Evolutionary conservation across 352 stramenopile species (phyloP).

Genomic region (Poterioochromonas sp.): DNA sequence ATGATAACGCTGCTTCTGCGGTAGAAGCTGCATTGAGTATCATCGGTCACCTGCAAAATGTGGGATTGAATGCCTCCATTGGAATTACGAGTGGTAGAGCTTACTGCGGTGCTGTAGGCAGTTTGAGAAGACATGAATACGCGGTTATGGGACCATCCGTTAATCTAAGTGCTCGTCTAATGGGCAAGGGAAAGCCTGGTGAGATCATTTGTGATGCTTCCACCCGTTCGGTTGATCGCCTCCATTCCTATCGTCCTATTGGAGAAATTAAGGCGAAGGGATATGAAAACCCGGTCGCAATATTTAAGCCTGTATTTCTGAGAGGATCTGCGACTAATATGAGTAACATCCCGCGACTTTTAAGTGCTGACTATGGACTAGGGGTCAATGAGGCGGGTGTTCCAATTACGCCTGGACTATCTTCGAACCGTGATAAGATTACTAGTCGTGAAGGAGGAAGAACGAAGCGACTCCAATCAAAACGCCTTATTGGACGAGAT

Average conservation of each 20-base stretch:
- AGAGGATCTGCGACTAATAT: too few relatives aligned
- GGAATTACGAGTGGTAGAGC: slow-evolving; percentile 79
- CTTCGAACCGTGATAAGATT: too few relatives aligned
- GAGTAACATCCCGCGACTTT: too few relatives aligned
- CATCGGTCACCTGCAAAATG: neutral
- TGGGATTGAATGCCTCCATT: slow-evolving; percentile 55
- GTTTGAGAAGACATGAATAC: slow-evolving; percentile 78
- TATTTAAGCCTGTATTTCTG: slow-evolving; percentile 6
- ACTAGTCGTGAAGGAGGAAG: too few relatives aligned
- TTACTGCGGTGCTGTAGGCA: slow-evolving; percentile 75
- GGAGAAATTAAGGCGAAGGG: slow-evolving; percentile 17
- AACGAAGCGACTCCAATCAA: too few relatives aligned
- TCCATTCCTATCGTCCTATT: neutral
- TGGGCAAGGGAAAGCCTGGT: slow-evolving; percentile 52
- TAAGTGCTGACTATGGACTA: too few relatives aligned
- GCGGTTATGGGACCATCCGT: slow-evolving; percentile 82
- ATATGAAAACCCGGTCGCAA: neutral
- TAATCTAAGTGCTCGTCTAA: slow-evolving; percentile 78
- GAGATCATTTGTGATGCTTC: neutral
- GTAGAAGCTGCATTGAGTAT: neutral
- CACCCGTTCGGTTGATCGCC: neutral
- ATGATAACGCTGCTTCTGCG: slow-evolving; percentile 25
- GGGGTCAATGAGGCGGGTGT: too few relatives aligned
- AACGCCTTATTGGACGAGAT: too few relatives aligned
- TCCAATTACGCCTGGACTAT: too few relatives aligned